phyloP scores from a whole-genome alignment of 2,329 filamentous ascomycete genomes.

The Didymella exigua region DNA sequence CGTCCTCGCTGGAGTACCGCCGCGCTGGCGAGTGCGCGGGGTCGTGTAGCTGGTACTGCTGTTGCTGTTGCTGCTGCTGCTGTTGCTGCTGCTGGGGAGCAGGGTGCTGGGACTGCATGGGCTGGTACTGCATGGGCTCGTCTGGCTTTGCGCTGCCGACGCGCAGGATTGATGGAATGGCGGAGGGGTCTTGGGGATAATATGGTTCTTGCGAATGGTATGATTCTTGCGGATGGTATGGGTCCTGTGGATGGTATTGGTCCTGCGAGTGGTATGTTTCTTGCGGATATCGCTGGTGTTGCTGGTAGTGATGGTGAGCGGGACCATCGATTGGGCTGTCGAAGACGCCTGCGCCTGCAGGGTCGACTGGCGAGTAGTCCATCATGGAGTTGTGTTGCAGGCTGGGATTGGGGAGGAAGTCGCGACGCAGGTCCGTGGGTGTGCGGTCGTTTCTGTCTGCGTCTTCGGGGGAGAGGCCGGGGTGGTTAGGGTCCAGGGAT shows the following conservation, averaged over 20 bases:
- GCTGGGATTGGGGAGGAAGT: conserved; percentile 27
- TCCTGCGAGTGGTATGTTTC: conserved; percentile 18
- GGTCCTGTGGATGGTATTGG: conserved; percentile 21
- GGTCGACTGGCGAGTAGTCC: conserved; percentile 51
- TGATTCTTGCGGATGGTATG: conserved; percentile 18
- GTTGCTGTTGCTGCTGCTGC: conserved; percentile 6
- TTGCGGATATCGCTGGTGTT: conserved; percentile 4
- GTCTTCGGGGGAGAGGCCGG: conserved; percentile 19
- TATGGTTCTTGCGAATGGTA: conserved; percentile 6
- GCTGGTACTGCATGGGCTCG: conserved; percentile 3
- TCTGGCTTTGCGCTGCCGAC: conserved; percentile 15
- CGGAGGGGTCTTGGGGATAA: not conserved
- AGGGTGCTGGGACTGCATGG: conserved; percentile 8
- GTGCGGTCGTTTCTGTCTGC: conserved; percentile 46
- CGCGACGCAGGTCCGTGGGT: conserved; percentile 48
- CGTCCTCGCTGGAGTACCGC: conserved; percentile 12
- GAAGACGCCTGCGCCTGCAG: conserved; percentile 16
- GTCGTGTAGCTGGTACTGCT: conserved; percentile 9
- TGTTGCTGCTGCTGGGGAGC: conserved; percentile 4
- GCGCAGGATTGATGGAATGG: conserved; percentile 24
- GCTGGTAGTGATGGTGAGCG: conserved; percentile 11
- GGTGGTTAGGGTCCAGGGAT: conserved; percentile 11
- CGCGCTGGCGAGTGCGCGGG: conserved; percentile 1
- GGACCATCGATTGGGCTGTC: conserved; percentile 4
- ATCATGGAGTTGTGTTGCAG: conserved; percentile 8